Base-by-base conservation (phyloP, 140 eudicot species). In the Ambrosia hybrid region DNA sequence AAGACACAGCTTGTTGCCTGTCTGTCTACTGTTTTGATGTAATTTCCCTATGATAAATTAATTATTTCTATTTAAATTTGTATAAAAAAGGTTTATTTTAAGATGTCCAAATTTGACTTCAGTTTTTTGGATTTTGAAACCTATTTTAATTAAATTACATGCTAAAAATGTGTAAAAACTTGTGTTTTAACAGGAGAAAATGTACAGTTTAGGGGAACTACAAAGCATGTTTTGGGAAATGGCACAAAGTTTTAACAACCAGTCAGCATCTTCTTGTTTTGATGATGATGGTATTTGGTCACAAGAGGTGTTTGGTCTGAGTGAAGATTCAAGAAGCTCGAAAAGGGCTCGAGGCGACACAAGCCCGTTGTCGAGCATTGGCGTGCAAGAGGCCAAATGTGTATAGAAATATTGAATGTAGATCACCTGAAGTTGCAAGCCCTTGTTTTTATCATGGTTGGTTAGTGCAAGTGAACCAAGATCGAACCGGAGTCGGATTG, bases 151-250 rank as follows among this genome's bases (percentile, higher is more conserved):
- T 6, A 0, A n/a, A 13, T 64, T 14, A 8, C 52, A 38, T 38
- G 36, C 56, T 39, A 9, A 67, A 11, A 38, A 7, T 11, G 65
- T 51, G 0, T 6, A n/a, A 48, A 4, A 71, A 13, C 53, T 66
- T 46, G 6, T n/a, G 6, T 41, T 75, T 49, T 49, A 30, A 66
- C 86, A 89, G 95, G 92, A 73, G 6, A 89, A 77, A 37, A 56
- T 8, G 0, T 87, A 83, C 71, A 87, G 87, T 73, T 60, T 85
- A 64, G 93, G 83, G 33, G 97, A 91, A 9, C 65, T 91, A 46
- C 96, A 84, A 16, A 68, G 55, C 69, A 91, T 91, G 96, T 88
- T 91, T 26, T 77, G 77, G 78, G 96, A 91, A 33, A 81, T 91
- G 95, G 90, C 83, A 13, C 79, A 57, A 57, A 78, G 87, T 51